phyloP scores from a whole-genome alignment of 2,329 filamentous ascomycete genomes.

The Trichoderma pleuroti region DNA sequence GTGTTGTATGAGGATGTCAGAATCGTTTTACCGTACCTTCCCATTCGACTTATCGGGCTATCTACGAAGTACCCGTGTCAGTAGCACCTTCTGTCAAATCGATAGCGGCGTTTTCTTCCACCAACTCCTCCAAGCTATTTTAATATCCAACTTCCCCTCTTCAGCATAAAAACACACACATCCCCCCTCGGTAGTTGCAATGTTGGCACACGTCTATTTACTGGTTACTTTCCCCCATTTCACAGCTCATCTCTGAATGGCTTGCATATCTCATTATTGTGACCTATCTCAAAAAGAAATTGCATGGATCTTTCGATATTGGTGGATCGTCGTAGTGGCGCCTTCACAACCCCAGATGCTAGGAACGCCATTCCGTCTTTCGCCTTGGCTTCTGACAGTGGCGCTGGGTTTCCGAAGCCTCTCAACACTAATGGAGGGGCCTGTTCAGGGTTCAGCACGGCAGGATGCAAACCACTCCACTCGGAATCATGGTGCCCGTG shows the following conservation, averaged over 20 bases:
- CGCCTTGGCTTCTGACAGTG: conserved; percentile 23
- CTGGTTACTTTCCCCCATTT: not conserved
- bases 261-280: not conserved
- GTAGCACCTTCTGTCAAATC: not conserved
- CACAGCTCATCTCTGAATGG: not conserved
- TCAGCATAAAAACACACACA: not conserved
- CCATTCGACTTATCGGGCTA: not conserved
- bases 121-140: not conserved
- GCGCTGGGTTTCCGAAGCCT: conserved; percentile 24
- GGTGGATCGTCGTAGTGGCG: conserved; percentile 19
- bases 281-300: not conserved
- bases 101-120: not conserved
- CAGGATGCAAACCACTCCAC: conserved; percentile 17
- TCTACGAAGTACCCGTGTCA: not conserved
- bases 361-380: conserved; percentile 18
- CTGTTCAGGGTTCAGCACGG: conserved; percentile 16
- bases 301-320: not conserved
- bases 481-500: not conserved
- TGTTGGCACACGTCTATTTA: not conserved
- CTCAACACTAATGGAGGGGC: conserved; percentile 17
- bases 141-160: not conserved
- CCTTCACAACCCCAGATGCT: conserved; percentile 18
- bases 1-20: not conserved
- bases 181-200: not conserved
- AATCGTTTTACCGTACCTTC: not conserved